These are phyloP conservation scores for Globisporangium megalacanthum DNA, from an alignment of 352 stramenopile genomes.

Conservation along the genomic window DNA sequence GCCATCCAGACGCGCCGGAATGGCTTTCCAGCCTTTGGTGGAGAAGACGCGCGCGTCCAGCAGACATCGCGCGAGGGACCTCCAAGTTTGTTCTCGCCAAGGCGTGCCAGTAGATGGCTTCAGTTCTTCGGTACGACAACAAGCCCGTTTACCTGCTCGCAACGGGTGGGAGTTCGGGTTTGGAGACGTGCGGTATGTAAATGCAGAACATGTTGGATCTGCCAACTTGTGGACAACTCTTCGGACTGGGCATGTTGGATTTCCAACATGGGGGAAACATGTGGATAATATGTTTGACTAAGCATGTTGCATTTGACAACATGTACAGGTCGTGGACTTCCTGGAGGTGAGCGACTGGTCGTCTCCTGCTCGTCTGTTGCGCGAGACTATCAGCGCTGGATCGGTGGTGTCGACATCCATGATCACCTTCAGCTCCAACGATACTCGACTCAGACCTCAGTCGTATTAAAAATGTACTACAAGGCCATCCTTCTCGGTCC, in stretches of 20 bases:
- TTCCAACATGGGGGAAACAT: too few relatives aligned
- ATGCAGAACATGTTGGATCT: neutral
- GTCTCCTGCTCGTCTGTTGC: neutral
- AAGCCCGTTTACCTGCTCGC: neutral
- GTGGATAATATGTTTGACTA: too few relatives aligned
- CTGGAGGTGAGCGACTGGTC: neutral
- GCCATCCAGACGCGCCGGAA: neutral
- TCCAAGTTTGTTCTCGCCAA: neutral
- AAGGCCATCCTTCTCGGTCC: neutral
- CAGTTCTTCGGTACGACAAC: neutral
- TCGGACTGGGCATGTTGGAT: too few relatives aligned
- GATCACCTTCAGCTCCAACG: neutral
- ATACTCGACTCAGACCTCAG: neutral
- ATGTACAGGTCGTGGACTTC: neutral
- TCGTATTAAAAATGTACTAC: slow-evolving; percentile 1
- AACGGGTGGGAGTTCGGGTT: neutral
- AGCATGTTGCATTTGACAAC: too few relatives aligned
- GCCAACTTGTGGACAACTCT: neutral
- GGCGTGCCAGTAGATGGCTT: neutral
- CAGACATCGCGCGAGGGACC: too few relatives aligned
- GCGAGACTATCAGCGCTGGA: neutral
- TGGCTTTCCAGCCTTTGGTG: neutral
- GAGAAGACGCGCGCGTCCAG: neutral
- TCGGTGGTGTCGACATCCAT: neutral
- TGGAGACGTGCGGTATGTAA: neutral